Evolutionary conservation across 495 filamentous ascomycete species (phyloP), one percentile per base, ranked within the genome.

Genomic region (Penicillium paradoxum): DNA sequence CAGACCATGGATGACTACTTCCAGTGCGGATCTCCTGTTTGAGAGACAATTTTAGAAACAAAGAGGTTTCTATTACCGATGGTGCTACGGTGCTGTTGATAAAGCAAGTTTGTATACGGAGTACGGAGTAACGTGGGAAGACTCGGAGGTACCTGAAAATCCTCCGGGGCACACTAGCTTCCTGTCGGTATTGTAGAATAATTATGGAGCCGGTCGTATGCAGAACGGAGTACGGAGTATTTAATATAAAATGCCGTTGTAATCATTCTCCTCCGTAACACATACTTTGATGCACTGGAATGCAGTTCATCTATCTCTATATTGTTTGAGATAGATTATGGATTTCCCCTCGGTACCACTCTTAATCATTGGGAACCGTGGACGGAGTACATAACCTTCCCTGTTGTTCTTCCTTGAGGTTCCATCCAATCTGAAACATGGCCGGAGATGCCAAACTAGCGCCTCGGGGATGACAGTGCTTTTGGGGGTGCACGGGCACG

Each of bases 391-490:
- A 30, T 25, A 25, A 25, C 43, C 25, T 9, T 30, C 29, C 18
- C 7, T 29, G 18, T 30, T 25, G 1, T 25, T 11, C 25, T 2
- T 22, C 38, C 34, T 38, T 27, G 38, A 19, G 50, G 50, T 45
- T 53, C 53, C 46, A 50, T 49, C 39, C 38, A 53, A 38, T 63
- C 62, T 65, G 62, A 65, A 65, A 65, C 62, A 65, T 58, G 55
- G 58, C 51, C 51, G 47, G 45, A 37, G 38, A 56, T 63, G 37
- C 21, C 39, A 56, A 53, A 60, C 56, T 60, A 63, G 62, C 46
- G 61, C 55, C 50, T 45, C 42, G 34, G 25, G 41, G 30, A 45
- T 39, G 39, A 37, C 33, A 33, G 48, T 40, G 55, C 52, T 49
- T 39, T 49, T 4, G 22, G 22, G 32, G 34, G 34, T 37, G 34